Evolutionary conservation across 1,284 basidiomycete genomes (phyloP), one percentile per base, ranked within the genome.

Genomic region (Lentinus polychrous): DNA sequence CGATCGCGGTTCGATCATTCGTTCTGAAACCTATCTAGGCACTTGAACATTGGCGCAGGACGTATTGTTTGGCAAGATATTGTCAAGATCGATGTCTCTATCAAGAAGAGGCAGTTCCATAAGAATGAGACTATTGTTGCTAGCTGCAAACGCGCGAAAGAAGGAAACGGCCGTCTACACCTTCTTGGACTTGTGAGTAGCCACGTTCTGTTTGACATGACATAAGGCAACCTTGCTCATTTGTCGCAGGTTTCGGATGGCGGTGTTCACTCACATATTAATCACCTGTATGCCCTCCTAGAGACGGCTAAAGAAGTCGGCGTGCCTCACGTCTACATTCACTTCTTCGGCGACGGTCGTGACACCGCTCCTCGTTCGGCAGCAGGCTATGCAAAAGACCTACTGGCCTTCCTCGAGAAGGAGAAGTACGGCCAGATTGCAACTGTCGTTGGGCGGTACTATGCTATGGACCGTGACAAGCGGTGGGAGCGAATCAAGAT

Each of bases 61-160:
- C 83, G 92, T 34, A 78, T 94, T 49, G 91, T 94, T 40, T 94
- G 92, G 92, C 92, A 95, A 66, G 92, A 94, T 61, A 94, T 95
- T 59, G 91, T 94, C 59, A 79, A 83, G 55, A 94, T 94, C 61
- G 91, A 94, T 61, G 85, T 92, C 41, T 77, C 83, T 17, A 94
- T 94, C 69, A 85, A 92, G 69, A 94, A 92, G 64, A 72, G 78
- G 54, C 79, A 89, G 57, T 93, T 94, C 69, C 83, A 91, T 68
- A 81, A 89, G 64, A 84, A 84, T 61, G 70, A 77, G 49, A 72
- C 65, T 32, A 91, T 94, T 57, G 69, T 93, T 31, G 79, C 78
- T 39, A 78, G 78, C 55, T 81, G 83, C 63, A 76, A 90, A 61
- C 79, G 72, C 46, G 91, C 92, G 11, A 93, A 91, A 66, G 75